Base-by-base conservation (phyloP, 179 eudicot genomes). In the Gypsophila paniculata region DNA sequence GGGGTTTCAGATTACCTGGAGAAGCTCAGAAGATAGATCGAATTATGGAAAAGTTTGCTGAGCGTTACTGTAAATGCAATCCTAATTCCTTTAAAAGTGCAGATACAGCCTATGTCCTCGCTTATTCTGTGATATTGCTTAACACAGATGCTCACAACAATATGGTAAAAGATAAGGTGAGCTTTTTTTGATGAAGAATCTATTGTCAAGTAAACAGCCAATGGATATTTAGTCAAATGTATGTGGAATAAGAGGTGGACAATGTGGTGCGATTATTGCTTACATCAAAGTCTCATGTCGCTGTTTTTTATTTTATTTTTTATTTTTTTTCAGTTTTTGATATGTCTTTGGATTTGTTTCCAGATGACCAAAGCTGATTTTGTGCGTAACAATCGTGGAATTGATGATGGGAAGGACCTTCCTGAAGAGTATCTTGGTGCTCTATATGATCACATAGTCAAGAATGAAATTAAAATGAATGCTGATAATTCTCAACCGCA, bases 21-120 rank as follows among this genome's bases (percentile, higher is more conserved):
- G 99, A 94, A 75, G 97, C 97, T 65, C 96, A 91, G 76, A 94
- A 94, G 83, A 94, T 94, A 79, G 99, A 94, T 65, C 92, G 99
- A 14, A 88, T 94, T 42, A 92, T 94, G 96, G 99, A 94, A 64
- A 94, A 94, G 79, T 94, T 94, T 78, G 99, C 99, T 53, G 97
- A 94, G 77, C 96, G 96, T 72, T 94, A 87, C 77, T 94, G 95
- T 80, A 94, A 87, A 87, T 92, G 99, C 81, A 94, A 90, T 77
- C 95, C 97, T 23, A 83, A 73, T 78, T 85, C 96, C 13, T 94
- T 94, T 76, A 83, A 90, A 75, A 94, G 95, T 72, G 99, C 99
- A 6, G 99, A 94, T 71, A 92, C 97, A 70, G 99, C 99, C 66
- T 94, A 94, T 77, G 95, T 90, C 68, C 99, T 94, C 74, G 99